Evolutionary conservation across 148 eudicot species (phyloP), one percentile per base, ranked within the genome.

Genomic region (Fagopyrum esculentum): DNA sequence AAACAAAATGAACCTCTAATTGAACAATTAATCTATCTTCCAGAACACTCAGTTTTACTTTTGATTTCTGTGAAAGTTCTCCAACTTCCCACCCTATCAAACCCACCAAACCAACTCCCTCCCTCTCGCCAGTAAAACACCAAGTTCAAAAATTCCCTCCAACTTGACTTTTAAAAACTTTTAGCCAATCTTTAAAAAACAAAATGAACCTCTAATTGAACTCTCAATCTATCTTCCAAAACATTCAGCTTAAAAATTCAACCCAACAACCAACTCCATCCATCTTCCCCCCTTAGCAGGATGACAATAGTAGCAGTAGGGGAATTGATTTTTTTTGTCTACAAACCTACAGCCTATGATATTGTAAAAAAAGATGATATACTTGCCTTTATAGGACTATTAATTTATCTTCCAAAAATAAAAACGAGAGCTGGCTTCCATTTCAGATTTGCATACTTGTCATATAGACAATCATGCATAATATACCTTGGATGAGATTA

Each of bases 401-500:
- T 40, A 7, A 66, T 35, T 30, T 64, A 64, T 35, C 40, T 7
- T 7, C 9, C 30, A 22, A 66, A 66, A 12, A 49, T 2, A 49
- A 6, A n/a, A 35, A 5, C 0, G 19, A 40, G 44, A 29, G 44
- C 1, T 15, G 12, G n/a, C 44, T 63, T 63, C 69, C 35, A n/a
- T 17, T 13, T 66, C 19, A 40, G 8, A 64, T 64, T 12, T 66
- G 17, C 64, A 6, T 66, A 35, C 70, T 66, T 35, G 46, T 10
- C 70, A 66, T 11, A 66, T 35, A 35, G 4, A 40, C 3, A 13
- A 35, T 13, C 12, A 12, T 40, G 71, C 46, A 63, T 43, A 35
- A 66, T 40, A 35, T 66, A 96, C 99, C 99, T 85, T 96, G 99
- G 78, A 96, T 96, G 68, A 96, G 97, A 81, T 96, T 96, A 80